phyloP scores from a whole-genome alignment of 78 protist genomes.

The Dictyostelium capitatum region DNA sequence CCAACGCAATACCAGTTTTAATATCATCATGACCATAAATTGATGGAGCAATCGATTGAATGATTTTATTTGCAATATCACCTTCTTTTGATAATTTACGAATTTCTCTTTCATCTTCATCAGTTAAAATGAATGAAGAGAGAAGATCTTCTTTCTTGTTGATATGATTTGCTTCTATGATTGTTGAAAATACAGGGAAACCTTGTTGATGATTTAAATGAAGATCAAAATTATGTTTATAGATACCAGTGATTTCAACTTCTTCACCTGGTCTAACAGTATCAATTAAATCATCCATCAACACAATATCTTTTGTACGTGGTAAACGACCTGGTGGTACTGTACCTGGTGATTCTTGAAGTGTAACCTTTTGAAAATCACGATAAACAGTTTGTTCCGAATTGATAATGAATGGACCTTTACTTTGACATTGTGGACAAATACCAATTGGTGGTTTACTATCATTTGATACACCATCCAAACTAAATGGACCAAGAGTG shows the following conservation, averaged over 20 bases:
- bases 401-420: slow-evolving; percentile 94
- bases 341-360: slow-evolving; percentile 99
- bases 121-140: slow-evolving; percentile 83
- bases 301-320: slow-evolving; percentile 95
- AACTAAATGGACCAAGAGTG: slow-evolving; percentile 90
- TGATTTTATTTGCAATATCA: slow-evolving; percentile 86
- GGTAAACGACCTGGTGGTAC: slow-evolving; percentile 99
- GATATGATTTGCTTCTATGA: slow-evolving; percentile 98
- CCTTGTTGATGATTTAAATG: slow-evolving; percentile 93
- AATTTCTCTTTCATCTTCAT: slow-evolving; percentile 93
- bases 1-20: slow-evolving; percentile 96
- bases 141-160: slow-evolving; percentile 68
- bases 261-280: slow-evolving; percentile 98
- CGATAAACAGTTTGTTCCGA: slow-evolving; percentile 94
- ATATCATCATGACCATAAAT: slow-evolving; percentile 98
- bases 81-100: slow-evolving; percentile 83
- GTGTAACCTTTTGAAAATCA: slow-evolving; percentile 96
- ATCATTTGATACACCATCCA: slow-evolving; percentile 29
- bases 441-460: slow-evolving; percentile 31
- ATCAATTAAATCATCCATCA: slow-evolving; percentile 97
- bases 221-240: slow-evolving; percentile 90
- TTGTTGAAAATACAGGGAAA: slow-evolving; percentile 98
- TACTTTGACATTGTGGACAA: slow-evolving; percentile 81
- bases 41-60: slow-evolving; percentile 98
- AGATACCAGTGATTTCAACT: slow-evolving; percentile 95